These are phyloP conservation scores for Colletotrichum sp. DNA, from an alignment of 2,329 filamentous ascomycete species.

Conservation along the genomic window DNA sequence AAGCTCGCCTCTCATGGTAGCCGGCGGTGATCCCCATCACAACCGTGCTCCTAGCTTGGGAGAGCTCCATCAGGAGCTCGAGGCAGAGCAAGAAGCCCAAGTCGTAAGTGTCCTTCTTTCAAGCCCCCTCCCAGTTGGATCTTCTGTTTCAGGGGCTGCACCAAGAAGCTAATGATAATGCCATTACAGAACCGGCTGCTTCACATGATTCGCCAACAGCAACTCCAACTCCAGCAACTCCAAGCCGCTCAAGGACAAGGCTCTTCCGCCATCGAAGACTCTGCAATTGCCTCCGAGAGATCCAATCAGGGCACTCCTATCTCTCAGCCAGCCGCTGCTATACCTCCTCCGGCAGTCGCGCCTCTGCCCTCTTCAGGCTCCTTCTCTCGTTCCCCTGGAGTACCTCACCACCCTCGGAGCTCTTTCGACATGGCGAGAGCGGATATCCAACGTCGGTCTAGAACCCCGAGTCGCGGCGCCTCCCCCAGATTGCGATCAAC, in stretches of 20 bases:
- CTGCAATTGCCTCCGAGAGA: slow-evolving; percentile 50
- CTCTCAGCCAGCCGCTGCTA: slow-evolving; percentile 31
- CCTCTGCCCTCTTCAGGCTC: slow-evolving; percentile 45
- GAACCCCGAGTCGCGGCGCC: slow-evolving; percentile 63
- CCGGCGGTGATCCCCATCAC: slow-evolving; percentile 60
- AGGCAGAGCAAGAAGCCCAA: slow-evolving; percentile 80
- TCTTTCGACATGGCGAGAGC: slow-evolving; percentile 65
- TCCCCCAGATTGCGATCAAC: slow-evolving; percentile 62
- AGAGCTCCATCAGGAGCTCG: slow-evolving; percentile 79
- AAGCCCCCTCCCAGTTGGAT: not conserved
- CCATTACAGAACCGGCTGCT: slow-evolving; percentile 71
- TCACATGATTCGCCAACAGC: slow-evolving; percentile 77
- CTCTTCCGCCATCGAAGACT: slow-evolving; percentile 55
- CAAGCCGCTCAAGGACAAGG: slow-evolving; percentile 46
- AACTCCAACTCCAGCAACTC: slow-evolving; percentile 70
- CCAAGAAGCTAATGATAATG: slow-evolving; percentile 16
- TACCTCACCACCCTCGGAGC: slow-evolving; percentile 55
- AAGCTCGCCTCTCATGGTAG: slow-evolving; percentile 48
- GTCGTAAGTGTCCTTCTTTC: slow-evolving; percentile 57
- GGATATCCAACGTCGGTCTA: slow-evolving; percentile 61
- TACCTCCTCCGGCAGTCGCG: slow-evolving; percentile 25
- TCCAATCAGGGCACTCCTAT: slow-evolving; percentile 42
- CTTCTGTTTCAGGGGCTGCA: not conserved
- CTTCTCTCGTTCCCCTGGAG: slow-evolving; percentile 55
- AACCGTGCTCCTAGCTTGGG: slow-evolving; percentile 74